Conservation (phyloP, 2,329 filamentous ascomycete species). For the Colletotrichum falcatum region DNA sequence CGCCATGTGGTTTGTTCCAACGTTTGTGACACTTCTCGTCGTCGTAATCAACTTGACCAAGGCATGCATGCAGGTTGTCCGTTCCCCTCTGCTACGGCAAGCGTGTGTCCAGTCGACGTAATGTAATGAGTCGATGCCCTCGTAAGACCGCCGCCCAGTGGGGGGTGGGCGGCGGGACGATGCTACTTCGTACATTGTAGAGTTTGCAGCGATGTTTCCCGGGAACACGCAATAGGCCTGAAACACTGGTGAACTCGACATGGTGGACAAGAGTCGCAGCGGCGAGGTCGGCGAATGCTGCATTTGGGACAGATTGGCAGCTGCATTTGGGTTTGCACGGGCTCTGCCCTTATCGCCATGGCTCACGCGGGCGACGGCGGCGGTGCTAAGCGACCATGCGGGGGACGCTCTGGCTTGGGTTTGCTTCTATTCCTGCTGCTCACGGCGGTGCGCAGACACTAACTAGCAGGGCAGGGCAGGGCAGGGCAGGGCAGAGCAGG, state of each 20-base stretch:
- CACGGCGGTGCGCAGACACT: neutral
- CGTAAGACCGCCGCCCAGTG: neutral
- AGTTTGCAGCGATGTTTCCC: constrained; percentile 12
- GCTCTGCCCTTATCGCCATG: neutral
- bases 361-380: constrained; percentile 1
- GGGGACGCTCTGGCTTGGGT: constrained; percentile 1
- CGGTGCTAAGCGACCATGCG: constrained; percentile 1
- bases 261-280: constrained; percentile 10
- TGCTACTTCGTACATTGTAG: neutral
- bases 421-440: constrained; percentile 10
- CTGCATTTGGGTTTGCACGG: constrained; percentile 24
- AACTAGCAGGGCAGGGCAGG: neutral
- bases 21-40: neutral
- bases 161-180: neutral
- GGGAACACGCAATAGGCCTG: constrained; percentile 3
- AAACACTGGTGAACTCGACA: constrained; percentile 23
- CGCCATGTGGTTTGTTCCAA: neutral
- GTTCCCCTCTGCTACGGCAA: neutral
- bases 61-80: neutral
- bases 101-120: neutral
- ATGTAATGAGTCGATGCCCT: neutral
- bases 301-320: constrained; percentile 17
- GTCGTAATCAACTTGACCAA: neutral
- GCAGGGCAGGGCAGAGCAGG: neutral
- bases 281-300: constrained; percentile 3